Evolutionary conservation across 2,329 filamentous ascomycete species (phyloP).

Genomic region (Metarhizium rileyi): DNA sequence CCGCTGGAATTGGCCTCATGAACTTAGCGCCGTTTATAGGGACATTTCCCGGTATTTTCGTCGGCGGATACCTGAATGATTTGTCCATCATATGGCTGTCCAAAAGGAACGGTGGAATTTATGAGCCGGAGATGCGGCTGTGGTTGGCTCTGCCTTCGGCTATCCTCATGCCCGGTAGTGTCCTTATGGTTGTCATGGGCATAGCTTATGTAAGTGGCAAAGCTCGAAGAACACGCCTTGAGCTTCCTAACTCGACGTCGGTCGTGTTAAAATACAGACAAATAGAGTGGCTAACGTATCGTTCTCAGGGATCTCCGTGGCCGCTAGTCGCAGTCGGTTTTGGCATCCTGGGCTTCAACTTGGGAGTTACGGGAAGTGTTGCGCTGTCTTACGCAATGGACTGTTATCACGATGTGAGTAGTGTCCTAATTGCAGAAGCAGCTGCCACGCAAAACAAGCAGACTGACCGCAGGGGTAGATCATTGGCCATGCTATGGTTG

Average conservation of each 20-base stretch:
- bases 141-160: constrained; percentile 18
- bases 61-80: constrained; percentile 28
- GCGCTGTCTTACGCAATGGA: neutral
- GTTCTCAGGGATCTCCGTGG: constrained; percentile 25
- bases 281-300: neutral
- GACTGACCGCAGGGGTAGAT: neutral
- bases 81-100: constrained; percentile 25
- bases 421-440: neutral
- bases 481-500: neutral
- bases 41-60: constrained; percentile 24
- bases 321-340: constrained; percentile 21
- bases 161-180: constrained; percentile 19
- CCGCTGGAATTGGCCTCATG: constrained; percentile 16
- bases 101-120: constrained; percentile 26
- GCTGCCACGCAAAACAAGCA: neutral
- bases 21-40: constrained; percentile 24
- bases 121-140: constrained; percentile 33
- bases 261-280: too few relatives aligned
- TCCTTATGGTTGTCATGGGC: constrained; percentile 27
- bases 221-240: too few relatives aligned
- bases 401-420: neutral
- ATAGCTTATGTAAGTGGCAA: constrained; percentile 18
- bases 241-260: too few relatives aligned
- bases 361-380: neutral
- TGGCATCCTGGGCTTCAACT: neutral